Evolutionary conservation across 2,329 filamentous ascomycete species (phyloP).

Genomic region (Stemphylium lycopersici): DNA sequence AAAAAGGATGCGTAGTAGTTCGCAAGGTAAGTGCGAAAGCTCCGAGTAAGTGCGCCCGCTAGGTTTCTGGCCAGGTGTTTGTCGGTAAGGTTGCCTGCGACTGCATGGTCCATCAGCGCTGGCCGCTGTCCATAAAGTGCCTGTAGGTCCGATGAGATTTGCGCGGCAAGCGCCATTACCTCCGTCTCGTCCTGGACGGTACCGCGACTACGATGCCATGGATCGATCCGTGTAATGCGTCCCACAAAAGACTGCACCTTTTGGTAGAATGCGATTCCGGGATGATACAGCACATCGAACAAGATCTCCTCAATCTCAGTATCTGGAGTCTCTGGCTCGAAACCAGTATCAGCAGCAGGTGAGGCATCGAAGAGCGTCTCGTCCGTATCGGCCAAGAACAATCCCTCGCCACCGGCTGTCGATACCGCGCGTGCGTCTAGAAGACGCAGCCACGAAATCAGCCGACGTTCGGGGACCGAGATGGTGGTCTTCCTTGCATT

Average conservation of each 20-base stretch:
- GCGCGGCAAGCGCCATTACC: conserved; percentile 61
- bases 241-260: conserved; percentile 65
- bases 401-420: conserved; percentile 60
- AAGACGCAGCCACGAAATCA: conserved; percentile 62
- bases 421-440: conserved; percentile 63
- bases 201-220: conserved; percentile 61
- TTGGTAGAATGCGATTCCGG: conserved; percentile 63
- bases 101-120: conserved; percentile 62
- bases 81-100: conserved; percentile 58
- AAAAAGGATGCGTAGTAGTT: conserved; percentile 64
- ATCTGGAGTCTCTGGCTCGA: conserved; percentile 34
- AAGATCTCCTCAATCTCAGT: conserved; percentile 56
- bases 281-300: conserved; percentile 62
- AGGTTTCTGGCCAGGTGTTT: conserved; percentile 58
- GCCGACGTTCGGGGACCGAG: conserved; percentile 51
- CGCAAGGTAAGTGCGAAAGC: conserved; percentile 62
- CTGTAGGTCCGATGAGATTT: conserved; percentile 59
- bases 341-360: conserved; percentile 44
- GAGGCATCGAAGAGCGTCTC: conserved; percentile 57
- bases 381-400: conserved; percentile 59
- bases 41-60: conserved; percentile 58
- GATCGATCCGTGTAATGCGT: conserved; percentile 62
- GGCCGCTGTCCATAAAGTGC: conserved; percentile 59
- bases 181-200: conserved; percentile 65
- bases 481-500: conserved; percentile 28